These are phyloP conservation scores for Ilex asprella DNA, from an alignment of 257 asterid genomes.

Conservation along the genomic window DNA sequence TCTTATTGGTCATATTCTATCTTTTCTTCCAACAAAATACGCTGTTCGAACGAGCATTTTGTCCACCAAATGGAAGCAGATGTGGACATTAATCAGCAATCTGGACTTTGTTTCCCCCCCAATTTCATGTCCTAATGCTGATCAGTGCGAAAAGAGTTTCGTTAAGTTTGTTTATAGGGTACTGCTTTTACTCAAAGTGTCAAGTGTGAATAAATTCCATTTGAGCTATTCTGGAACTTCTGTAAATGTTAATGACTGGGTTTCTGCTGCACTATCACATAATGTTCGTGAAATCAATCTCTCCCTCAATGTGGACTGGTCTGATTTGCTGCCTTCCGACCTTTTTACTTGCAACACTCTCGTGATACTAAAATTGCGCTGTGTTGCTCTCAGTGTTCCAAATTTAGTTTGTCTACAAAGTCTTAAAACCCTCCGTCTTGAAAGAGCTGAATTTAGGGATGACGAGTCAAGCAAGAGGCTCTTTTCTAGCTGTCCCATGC, in stretches of 20 bases:
- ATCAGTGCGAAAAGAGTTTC: constrained; percentile 26
- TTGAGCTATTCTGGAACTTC: neutral
- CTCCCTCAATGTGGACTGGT: neutral
- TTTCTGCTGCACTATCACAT: neutral
- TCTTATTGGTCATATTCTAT: constrained; percentile 42
- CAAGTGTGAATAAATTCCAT: neutral
- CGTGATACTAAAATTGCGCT: neutral
- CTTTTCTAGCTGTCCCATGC: neutral
- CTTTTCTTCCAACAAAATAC: constrained; percentile 44
- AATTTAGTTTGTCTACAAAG: neutral
- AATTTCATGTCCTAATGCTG: neutral
- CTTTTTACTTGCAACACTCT: neutral
- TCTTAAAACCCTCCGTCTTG: neutral
- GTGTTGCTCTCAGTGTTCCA: neutral
- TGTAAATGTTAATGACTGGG: neutral
- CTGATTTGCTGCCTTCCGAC: neutral
- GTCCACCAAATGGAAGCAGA: constrained; percentile 44
- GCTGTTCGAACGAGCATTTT: constrained; percentile 39
- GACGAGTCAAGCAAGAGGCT: neutral
- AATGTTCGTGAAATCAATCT: neutral
- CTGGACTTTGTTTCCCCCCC: too few relatives aligned
- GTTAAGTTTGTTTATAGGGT: constrained; percentile 42
- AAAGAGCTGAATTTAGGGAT: neutral
- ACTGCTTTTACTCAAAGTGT: constrained; percentile 10
- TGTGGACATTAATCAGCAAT: constrained; percentile 28